Evolutionary conservation across 1,139 yeast species (phyloP), one percentile per base, ranked within the genome.

Genomic region (Kodamaea fungicola): DNA sequence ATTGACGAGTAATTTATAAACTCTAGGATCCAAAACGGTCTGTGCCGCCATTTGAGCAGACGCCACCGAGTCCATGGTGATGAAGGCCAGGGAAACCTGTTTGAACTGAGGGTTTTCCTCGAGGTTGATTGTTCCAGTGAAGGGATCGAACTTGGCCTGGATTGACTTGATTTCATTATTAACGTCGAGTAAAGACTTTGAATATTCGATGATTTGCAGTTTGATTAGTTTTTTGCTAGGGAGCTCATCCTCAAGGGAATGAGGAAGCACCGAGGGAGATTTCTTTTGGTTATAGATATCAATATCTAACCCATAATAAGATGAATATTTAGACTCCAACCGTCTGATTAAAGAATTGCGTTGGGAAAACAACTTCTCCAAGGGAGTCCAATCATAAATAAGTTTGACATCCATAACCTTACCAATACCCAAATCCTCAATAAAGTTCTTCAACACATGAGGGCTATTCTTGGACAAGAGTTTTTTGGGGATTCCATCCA

Each of bases 1-100:
- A 28, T 76, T 67, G 0, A 86, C 83, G 42, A 83, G 80, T 39
- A 84, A 64, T 47, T 79, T 81, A 52, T 83, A 80, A 7, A 82
- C 89, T 42, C 87, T 68, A 6, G 92, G 92, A 51, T 84, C 92
- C 38, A 84, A 59, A 0, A 84, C 85, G 0, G 92, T 84, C 52
- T 84, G 94, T 0, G 92, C 92, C 2, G 87, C 85, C 87, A 83
- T 83, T 58, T 84, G 94, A 0, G 92, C 92, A 33, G 85, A 78
- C 0, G 92, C 92, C 1, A 83, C 92, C 0, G 88, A 78, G 46
- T 83, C 88, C 92, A 84, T 83, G 1, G 92, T 84, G 6, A 84
- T 76, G 51, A 84, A 84, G 0, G 92, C 92, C 7, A 87, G 76
- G 7, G 87, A 80, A 0, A 85, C 71, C 22, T 58, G 65, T 30